Evolutionary conservation across 768 basidiomycete genomes (phyloP).

Genomic region (Boletus sp.): DNA sequence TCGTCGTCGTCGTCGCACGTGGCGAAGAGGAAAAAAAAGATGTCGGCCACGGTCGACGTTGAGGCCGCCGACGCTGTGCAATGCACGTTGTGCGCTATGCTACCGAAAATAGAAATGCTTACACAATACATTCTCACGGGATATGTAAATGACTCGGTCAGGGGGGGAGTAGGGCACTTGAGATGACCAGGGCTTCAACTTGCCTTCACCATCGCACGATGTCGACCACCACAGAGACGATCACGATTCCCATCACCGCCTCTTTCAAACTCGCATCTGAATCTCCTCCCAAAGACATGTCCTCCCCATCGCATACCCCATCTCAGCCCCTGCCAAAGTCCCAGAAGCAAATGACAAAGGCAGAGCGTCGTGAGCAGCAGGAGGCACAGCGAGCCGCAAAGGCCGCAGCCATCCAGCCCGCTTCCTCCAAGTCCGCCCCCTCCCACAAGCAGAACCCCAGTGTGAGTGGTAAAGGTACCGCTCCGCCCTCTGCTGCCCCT

Average conservation of each 20-base stretch:
- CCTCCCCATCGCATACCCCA: neutral
- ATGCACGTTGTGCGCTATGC: neutral
- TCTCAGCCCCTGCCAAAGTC: constrained; percentile 33
- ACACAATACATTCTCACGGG: constrained; percentile 21
- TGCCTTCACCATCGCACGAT: constrained; percentile 7
- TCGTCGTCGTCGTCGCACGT: constrained; percentile 3
- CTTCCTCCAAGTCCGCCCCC: constrained; percentile 26
- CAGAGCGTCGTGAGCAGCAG: constrained; percentile 75
- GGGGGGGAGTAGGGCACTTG: too few species aligned
- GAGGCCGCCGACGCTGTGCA: neutral
- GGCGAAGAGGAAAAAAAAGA: neutral
- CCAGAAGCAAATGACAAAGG: constrained; percentile 77
- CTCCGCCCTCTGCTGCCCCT: constrained; percentile 10
- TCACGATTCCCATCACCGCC: constrained; percentile 3
- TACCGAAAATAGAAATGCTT: constrained; percentile 13
- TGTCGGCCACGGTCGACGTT: neutral
- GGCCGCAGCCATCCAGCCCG: constrained; percentile 33
- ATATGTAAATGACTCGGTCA: constrained; percentile 17
- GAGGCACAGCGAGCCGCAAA: constrained; percentile 82
- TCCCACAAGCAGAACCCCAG: constrained; percentile 25
- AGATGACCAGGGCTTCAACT: neutral
- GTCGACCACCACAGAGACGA: constrained; percentile 26
- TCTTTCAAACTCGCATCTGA: constrained; percentile 17
- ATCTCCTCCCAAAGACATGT: neutral
- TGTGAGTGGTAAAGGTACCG: constrained; percentile 19